Evolutionary conservation across 441 rosid species (phyloP), one percentile per base, ranked within the genome.

Genomic region (Pelargonium cotyledonis): DNA sequence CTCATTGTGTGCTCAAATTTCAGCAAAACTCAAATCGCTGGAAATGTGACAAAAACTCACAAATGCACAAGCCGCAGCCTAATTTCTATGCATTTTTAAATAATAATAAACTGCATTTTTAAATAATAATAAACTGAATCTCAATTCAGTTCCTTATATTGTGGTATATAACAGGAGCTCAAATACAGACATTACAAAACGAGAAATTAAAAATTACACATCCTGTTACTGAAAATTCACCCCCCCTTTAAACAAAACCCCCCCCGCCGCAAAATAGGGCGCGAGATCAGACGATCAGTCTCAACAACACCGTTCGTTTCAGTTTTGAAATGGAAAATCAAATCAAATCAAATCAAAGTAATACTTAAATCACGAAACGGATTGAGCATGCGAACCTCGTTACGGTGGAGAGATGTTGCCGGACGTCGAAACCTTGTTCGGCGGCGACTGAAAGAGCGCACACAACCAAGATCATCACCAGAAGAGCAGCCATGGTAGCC

Each of bases 381-480:
- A 21, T 0, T 10, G 0, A 9, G 6, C 29, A 58, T 21, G 12
- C 63, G 31, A 19, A 90, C 98, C 96, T 85, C 26, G 99, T 71
- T 6, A 86, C 90, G 18, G 97, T 88, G 65, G 91, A 91, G 19
- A 94, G 80, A 72, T 91, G 96, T 14, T 78, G 85, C 51, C 95
- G 95, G 67, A 93, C 89, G 72, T 90, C 88, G 73, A 90, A 89
- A 72, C 46, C 79, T 72, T 80, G 89, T 2, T 23, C 63, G 63
- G 29, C 9, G 15, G 82, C 85, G 23, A 63, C 58, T 6, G 86
- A 71, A 62, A 65, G 78, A n/a, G 79, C 38, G 19, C 73, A 68
- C 6, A 80, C 1, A 47, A 73, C 65, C 21, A 80, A 49, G 29
- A 79, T 41, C 23, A 76, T 57, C 40, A 85, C 38, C 78, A 77